Evolutionary conservation across 371 early-diverging fungal genomes (phyloP), one percentile per base, ranked within the genome.

Genomic region (Umbelopsis sp.): DNA sequence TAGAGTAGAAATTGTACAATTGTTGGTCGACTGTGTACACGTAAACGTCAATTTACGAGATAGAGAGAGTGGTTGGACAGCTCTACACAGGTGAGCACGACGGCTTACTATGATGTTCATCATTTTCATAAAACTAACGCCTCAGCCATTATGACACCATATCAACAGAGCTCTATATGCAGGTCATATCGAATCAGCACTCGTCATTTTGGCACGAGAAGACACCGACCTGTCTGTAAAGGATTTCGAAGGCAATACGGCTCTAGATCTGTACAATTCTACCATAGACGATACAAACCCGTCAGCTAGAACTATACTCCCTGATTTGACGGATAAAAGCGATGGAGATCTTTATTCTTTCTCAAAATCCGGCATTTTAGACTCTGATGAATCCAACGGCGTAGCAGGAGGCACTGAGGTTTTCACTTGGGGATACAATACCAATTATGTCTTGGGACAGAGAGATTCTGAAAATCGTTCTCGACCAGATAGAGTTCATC

Each of bases 381-480:
- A 79, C 52, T 72, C 70, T 67, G 79, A 83, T 44, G 80, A 79
- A 4, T 44, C 50, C 7, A 29, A n/a, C 4, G 22, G 53, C 24
- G 29, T 38, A 35, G 18, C 29, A 29, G 87, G 80, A 2, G 86
- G 83, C 25, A 80, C 86, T 5, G 86, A 89, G 22, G 69, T 92
- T 0, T 94, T 91, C 73, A 89, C 89, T 0, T 94, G 93, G 93
- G 94, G 94, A 25, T 75, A 81, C 46, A 94, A 94, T 65, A 81
- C 85, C 65, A 91, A 90, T 57, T 88, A 86, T 66, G 83, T 90
- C 0, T 80, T 93, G 37, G 92, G 92, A 2, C 89, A 89, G 63
- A 77, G 80, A 3, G 91, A 90, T 71, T 81, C 87, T 16, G 90
- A 91, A 65, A 85, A 89, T 72, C 78, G 92, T 38, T 69, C 79